Base-by-base conservation (phyloP, 371 early-diverging fungal species). In the Batrachochytrium dendrobatidis region DNA sequence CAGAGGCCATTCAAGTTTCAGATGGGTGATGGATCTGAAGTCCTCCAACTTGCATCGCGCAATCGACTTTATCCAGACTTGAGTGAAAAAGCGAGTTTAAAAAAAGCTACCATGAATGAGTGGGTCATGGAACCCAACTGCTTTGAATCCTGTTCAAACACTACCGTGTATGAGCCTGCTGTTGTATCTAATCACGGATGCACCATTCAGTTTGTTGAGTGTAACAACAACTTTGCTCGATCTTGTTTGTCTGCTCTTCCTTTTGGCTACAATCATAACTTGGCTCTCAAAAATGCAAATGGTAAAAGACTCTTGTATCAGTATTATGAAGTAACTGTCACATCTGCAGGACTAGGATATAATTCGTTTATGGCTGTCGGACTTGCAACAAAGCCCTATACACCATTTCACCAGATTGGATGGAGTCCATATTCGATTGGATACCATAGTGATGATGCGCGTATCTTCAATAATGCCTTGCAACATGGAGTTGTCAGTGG, bases 321-420 rank as follows among this genome's bases (percentile, higher is more conserved):
- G 49, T 48, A 48, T 18, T 48, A 12, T 29, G 49, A 48, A 18
- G 49, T 24, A 22, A 6, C 6, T 18, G n/a, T 48, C 8, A 48
- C 49, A 12, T 7, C 12, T 29, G 49, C 24, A 18, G 12, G 25
- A 24, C 6, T 7, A 12, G 51, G 29, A 30, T 20, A 39, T 34
- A 25, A 46, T 52, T 26, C 59, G 22, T 66, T 66, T 48, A 20
- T 66, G 18, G 62, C 69, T 5, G 17, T 62, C 28, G 69, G 69
- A 7, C 32, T 65, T 0, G 63, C 59, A 0, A 32, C 60, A 0
- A 32, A 24, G 20, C 69, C 65, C 22, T 69, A 62, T 55, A 55
- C 65, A 18, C 29, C 69, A 20, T 65, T 59, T 49, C 63, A 65
- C 39, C 69, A 69, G 44, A 59, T 65, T 18, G 69, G 69, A 25